A percentile compares a stretch with the other conserved stretches of the same genome.
Evolutionary conservation across 1,284 basidiomycete genomes (phyloP).

Genomic region (Cryptococcus jaspeensis): DNA sequence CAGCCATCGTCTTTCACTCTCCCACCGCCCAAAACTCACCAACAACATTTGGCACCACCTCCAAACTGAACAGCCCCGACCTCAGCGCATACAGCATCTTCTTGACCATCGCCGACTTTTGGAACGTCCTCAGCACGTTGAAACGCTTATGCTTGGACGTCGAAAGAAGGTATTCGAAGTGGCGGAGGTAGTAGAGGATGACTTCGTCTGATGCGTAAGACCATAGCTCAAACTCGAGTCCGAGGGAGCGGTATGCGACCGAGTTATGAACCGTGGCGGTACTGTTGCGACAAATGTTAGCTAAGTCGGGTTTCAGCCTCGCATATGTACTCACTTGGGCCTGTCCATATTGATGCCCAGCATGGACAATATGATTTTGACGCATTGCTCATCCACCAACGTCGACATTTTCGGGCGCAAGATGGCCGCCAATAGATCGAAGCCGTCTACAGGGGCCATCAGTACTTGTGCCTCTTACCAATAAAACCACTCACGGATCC

Average conservation of each 20-base stretch:
- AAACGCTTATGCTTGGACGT: constrained; percentile 70
- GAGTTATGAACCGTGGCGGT: constrained; percentile 78
- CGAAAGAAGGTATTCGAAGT: constrained; percentile 71
- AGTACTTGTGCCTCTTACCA: background rate
- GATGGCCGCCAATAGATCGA: constrained; percentile 77
- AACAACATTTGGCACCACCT: constrained; percentile 59
- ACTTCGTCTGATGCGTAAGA: constrained; percentile 66
- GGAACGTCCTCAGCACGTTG: constrained; percentile 64
- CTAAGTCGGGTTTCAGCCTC: background rate
- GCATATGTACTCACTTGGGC: constrained; percentile 62
- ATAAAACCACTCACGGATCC: constrained; percentile 60
- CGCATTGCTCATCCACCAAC: constrained; percentile 72
- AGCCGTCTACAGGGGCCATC: constrained; percentile 64
- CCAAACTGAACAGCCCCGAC: constrained; percentile 66
- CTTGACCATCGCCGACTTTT: constrained; percentile 69
- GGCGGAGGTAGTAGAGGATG: constrained; percentile 69
- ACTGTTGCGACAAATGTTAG: constrained; percentile 51
- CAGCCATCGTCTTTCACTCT: background rate
- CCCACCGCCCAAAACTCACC: constrained; percentile 44
- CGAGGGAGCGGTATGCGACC: constrained; percentile 75
- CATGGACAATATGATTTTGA: constrained; percentile 77
- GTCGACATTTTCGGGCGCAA: constrained; percentile 67
- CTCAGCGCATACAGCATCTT: constrained; percentile 79
- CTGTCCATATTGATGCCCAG: constrained; percentile 75
- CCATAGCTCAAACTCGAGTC: constrained; percentile 91